phyloP scores from a whole-genome alignment of 73 alveolate species.

The Effrenium voratum region DNA sequence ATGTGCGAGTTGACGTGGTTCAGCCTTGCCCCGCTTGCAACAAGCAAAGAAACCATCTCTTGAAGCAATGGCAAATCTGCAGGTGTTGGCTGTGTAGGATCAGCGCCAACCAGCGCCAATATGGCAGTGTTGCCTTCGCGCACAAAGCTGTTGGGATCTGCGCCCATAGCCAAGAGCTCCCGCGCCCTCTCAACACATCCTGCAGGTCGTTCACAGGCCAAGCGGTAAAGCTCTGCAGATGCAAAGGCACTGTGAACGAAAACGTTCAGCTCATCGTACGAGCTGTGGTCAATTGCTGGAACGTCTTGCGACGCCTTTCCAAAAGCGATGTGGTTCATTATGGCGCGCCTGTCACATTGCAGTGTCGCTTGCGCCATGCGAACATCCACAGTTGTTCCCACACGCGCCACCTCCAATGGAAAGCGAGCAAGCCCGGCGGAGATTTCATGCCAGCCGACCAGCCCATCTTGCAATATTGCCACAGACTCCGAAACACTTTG shows the following conservation, averaged over 20 bases:
- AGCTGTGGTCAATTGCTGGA: not conserved
- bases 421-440: conserved; percentile 2
- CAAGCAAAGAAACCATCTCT: not conserved
- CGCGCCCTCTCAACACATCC: conserved; percentile 35
- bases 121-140: conserved; percentile 37
- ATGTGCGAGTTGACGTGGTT: conserved; percentile 36
- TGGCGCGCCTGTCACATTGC: conserved; percentile 11
- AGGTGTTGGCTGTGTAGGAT: not conserved
- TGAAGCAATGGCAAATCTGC: not conserved
- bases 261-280: not conserved
- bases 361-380: not conserved
- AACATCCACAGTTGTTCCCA: conserved; percentile 1
- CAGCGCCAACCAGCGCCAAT: conserved; percentile 17
- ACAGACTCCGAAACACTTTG: not conserved
- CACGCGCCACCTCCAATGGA: conserved; percentile 25
- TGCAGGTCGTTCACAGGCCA: conserved; percentile 7
- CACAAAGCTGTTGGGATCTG: conserved; percentile 19
- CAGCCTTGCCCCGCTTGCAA: not conserved
- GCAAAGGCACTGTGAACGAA: conserved; percentile 15
- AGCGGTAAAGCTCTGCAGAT: conserved; percentile 29
- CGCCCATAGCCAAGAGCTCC: not conserved
- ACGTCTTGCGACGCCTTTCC: not conserved
- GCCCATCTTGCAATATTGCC: not conserved
- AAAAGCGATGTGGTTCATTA: conserved; percentile 6
- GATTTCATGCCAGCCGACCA: conserved; percentile 6